Evolutionary conservation across 2,329 filamentous ascomycete genomes (phyloP).

Genomic region (Pseudogymnoascus sp.): DNA sequence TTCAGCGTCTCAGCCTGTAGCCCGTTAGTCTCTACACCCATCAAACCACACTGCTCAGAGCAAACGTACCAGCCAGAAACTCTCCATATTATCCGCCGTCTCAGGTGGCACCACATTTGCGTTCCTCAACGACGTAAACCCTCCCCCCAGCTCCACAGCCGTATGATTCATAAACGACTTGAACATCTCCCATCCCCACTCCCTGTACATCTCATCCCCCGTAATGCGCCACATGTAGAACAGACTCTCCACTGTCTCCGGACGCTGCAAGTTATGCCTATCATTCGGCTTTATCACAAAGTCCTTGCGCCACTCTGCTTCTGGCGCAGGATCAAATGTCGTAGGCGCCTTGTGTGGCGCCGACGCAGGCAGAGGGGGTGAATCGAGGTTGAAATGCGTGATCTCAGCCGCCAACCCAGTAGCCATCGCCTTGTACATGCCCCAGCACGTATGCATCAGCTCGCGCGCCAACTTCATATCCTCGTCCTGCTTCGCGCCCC

Average conservation of each 20-base stretch:
- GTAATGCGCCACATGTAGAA: conserved; percentile 99
- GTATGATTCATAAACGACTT: conserved; percentile 82
- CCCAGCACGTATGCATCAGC: conserved; percentile 95
- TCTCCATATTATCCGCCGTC: conserved; percentile 89
- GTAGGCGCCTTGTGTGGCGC: conserved; percentile 42
- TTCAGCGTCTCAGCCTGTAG: conserved; percentile 88
- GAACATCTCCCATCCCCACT: conserved; percentile 99
- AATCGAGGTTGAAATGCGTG: conserved; percentile 72
- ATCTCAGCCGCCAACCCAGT: conserved; percentile 95
- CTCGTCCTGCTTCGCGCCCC: conserved; percentile 72
- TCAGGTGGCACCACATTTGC: conserved; percentile 63
- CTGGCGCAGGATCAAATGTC: conserved; percentile 41
- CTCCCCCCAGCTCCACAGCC: conserved; percentile 65
- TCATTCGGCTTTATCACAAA: conserved; percentile 76
- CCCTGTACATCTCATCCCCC: conserved; percentile 75
- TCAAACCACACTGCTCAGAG: background rate
- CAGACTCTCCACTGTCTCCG: conserved; percentile 91
- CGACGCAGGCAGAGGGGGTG: conserved; percentile 56
- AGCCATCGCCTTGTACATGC: conserved; percentile 84
- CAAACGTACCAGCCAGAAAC: conserved; percentile 79
- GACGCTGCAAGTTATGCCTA: conserved; percentile 84
- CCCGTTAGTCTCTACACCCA: conserved; percentile 13
- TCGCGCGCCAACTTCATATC: conserved; percentile 84
- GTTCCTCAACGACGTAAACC: conserved; percentile 74
- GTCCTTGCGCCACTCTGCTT: conserved; percentile 66